Base-by-base conservation (phyloP, 2,329 filamentous ascomycete genomes). In the Botrytis porri region DNA sequence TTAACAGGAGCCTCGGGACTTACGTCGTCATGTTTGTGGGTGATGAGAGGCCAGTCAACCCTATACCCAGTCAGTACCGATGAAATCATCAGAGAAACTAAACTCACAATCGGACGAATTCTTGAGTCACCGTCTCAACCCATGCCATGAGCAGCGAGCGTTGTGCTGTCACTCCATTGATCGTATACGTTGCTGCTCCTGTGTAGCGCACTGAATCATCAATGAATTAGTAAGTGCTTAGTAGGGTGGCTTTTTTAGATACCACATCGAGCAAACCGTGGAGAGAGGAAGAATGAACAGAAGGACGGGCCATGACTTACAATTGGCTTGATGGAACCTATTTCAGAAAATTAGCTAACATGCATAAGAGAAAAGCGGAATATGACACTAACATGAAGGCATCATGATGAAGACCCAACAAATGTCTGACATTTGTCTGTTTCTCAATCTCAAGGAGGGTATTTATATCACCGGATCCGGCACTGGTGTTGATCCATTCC, bases 401-500 rank as follows among this genome's bases (percentile, higher is more conserved):
- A 66, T 79, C 78, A 39, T 77, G 75, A 45, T 76, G 84, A 4
- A 90, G 82, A 14, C 84, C 84, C 59, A 90, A 83, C 45, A 90
- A 81, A 77, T 89, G 86, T 51, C 87, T 84, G 57, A 86, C 85
- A 63, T 87, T 89, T 69, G 86, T 86, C 10, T 82, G 79, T 70
- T 83, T 83, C 65, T 88, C 87, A 37, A 85, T 81, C 4, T 80
- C 79, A 25, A 90, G 82, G 4, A 90, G 83, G 76, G 85, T 82
- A 2, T 82, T 80, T 75, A 89, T 89, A 51, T 81, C 82, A 5
- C 88, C 88, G 32, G 81, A 82, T 6, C 88, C 88, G 29, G 81
- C 82, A 9, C 87, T 88, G 1, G 87, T 90, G 71, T 86, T 83
- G 73, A 88, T 88, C 88, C 88, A 90, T 79, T 90, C 88, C 65